Base-by-base conservation (phyloP, 129 eudicot genomes). In the Artemisia tridentata region DNA sequence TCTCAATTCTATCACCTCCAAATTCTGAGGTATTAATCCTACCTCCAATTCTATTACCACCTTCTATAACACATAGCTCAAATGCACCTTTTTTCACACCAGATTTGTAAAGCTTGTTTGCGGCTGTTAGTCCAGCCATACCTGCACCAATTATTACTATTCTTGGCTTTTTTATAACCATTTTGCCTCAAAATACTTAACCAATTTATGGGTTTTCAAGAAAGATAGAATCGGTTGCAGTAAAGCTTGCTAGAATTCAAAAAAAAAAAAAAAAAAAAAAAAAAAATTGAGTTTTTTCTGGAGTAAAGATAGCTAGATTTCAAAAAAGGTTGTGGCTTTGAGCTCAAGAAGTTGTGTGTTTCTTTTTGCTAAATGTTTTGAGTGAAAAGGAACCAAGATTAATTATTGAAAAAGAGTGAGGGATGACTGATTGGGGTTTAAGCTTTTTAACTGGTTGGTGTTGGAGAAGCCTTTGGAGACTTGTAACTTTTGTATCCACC, bases 71-170 rank as follows among this genome's bases (percentile, higher is more conserved):
- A 64, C 79, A 65, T 27, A 92, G 81, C 71, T 92, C 98, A 72
- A 92, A 84, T 20, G 73, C 77, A 0, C 86, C 91, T n/a, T 71
- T 80, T 50, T 81, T 72, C 19, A 69, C 81, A 19, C 82, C 78
- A 23, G 80, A 66, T 55, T 78, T 72, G 85, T 86, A 86, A 10
- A 92, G 95, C 95, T 84, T 92, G 79, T 86, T 86, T 16, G 97
- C 97, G 52, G 97, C 97, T 29, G 97, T 86, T 5, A 91, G 64
- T 7, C 97, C 97, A 11, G 97, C 97, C 88, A 91, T 88, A 71
- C 97, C 97, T 38, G 97, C 97, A 13, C 97, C 97, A 48, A 91
- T 84, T 64, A 91, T 84, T 75, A 88, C 92, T 14, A 91, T 79
- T 80, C 83, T 82, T 74, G 96, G 96, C 60, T 80, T 91, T 74